A percentile compares a stretch with the other conserved stretches of the same genome.
These are phyloP conservation scores for Aspergillus sp. DNA, from an alignment of 2,329 filamentous ascomycete species.

Conservation along the genomic window DNA sequence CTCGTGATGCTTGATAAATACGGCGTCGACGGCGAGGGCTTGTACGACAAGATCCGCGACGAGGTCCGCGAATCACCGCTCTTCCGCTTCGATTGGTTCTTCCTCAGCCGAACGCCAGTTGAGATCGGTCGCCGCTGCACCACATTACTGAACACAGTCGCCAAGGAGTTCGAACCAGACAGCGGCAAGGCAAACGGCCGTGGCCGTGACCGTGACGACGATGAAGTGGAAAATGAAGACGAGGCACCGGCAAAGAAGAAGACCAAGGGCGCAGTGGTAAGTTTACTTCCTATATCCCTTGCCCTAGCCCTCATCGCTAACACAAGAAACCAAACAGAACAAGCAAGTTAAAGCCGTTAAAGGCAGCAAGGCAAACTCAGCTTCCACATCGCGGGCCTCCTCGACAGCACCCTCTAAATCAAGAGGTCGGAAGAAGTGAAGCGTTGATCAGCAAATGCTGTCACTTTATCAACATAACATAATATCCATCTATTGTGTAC, in stretches of 20 bases:
- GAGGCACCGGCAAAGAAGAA: conserved; percentile 93
- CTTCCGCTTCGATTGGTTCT: conserved; percentile 99
- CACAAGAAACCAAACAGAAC: conserved; percentile 60
- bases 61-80: conserved; percentile 92
- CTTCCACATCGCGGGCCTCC: conserved; percentile 74
- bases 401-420: conserved; percentile 62
- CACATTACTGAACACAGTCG: conserved; percentile 89
- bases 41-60: conserved; percentile 94
- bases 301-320: neutral
- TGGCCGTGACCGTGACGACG: conserved; percentile 64
- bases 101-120: conserved; percentile 87
- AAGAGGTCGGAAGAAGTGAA: conserved; percentile 52
- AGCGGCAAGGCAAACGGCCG: conserved; percentile 62
- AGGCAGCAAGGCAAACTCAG: conserved; percentile 70
- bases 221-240: conserved; percentile 79
- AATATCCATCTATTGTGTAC: neutral
- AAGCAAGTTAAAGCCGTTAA: conserved; percentile 91
- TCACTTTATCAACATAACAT: neutral
- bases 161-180: conserved; percentile 84
- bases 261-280: conserved; percentile 84
- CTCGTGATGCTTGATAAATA: conserved; percentile 90
- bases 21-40: conserved; percentile 83
- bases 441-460: neutral
- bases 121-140: conserved; percentile 92
- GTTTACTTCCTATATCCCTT: conserved; percentile 27